These are phyloP conservation scores for Tuber microsphaerosporum DNA, from an alignment of 495 filamentous ascomycete genomes.

Conservation along the genomic window DNA sequence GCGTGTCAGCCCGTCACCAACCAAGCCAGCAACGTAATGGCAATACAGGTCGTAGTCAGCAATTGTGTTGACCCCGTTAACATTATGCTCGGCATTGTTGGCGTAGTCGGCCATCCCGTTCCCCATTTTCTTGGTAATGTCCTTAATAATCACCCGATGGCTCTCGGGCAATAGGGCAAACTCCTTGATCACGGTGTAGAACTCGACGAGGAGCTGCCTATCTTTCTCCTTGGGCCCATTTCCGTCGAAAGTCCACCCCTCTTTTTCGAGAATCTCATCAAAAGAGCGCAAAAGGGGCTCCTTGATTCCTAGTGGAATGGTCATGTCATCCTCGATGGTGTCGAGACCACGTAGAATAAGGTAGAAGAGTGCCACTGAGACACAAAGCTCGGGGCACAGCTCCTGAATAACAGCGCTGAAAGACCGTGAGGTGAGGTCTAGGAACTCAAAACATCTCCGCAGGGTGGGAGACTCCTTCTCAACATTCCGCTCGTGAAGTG, in stretches of 20 bases:
- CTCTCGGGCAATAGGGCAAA: conserved; percentile 79
- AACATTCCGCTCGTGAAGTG: conserved; percentile 74
- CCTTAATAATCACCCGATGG: conserved; percentile 81
- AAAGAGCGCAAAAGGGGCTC: conserved; percentile 81
- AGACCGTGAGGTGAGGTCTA: conserved; percentile 83
- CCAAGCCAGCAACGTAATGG: conserved; percentile 93
- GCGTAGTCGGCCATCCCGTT: conserved; percentile 97
- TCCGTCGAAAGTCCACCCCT: conserved; percentile 82
- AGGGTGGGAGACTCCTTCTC: conserved; percentile 66
- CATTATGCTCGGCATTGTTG: conserved; percentile 68
- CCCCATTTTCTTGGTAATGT: conserved; percentile 92
- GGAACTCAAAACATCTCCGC: conserved; percentile 73
- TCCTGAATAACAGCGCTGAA: conserved; percentile 93
- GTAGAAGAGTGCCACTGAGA: conserved; percentile 91
- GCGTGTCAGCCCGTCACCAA: conserved; percentile 85
- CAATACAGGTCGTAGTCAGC: conserved; percentile 92
- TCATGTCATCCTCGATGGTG: conserved; percentile 98
- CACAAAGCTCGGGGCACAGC: conserved; percentile 82
- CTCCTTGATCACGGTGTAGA: conserved; percentile 77
- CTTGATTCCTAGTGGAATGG: conserved; percentile 69
- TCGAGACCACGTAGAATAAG: conserved; percentile 82
- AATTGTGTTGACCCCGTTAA: conserved; percentile 71
- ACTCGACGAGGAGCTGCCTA: conserved; percentile 81
- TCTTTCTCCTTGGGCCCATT: conserved; percentile 93
- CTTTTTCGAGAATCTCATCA: conserved; percentile 63